A percentile compares a stretch with the other conserved stretches of the same genome.
These are phyloP conservation scores for Lichtheimia corymbifera DNA, from an alignment of 371 early-diverging fungal species.

Conservation along the genomic window DNA sequence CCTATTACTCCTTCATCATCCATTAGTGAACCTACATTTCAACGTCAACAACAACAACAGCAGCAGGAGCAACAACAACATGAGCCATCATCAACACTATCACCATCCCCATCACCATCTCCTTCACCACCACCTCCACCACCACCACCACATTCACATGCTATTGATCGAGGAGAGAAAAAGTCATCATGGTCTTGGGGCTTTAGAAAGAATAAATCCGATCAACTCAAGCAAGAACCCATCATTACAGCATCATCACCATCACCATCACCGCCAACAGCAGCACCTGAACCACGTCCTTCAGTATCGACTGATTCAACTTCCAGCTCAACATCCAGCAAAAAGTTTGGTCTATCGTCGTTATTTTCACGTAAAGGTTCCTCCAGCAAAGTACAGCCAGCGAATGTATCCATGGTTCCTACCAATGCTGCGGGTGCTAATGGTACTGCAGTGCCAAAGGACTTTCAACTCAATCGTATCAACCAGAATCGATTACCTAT, in stretches of 20 bases:
- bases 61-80: not conserved
- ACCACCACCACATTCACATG: constrained; percentile 9
- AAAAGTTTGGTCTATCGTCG: constrained; percentile 22
- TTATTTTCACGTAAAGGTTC: constrained; percentile 23
- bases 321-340: not conserved
- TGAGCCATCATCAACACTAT: not conserved
- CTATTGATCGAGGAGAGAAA: constrained; percentile 6
- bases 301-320: constrained; percentile 9
- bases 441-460: constrained; percentile 30
- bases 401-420: not conserved
- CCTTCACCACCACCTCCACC: constrained; percentile 8
- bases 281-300: constrained; percentile 13
- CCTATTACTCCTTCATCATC: constrained; percentile 20
- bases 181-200: constrained; percentile 30
- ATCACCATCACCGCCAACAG: not conserved
- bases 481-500: constrained; percentile 70
- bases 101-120: not conserved
- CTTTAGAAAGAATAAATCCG: constrained; percentile 17
- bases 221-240: constrained; percentile 12
- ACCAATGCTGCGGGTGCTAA: not conserved
- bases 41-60: constrained; percentile 4
- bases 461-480: constrained; percentile 61
- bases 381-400: constrained; percentile 3
- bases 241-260: not conserved
- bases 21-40: constrained; percentile 14